These are phyloP conservation scores for Clonostachys rhizophaga DNA, from an alignment of 2,329 filamentous ascomycete genomes.

Conservation along the genomic window DNA sequence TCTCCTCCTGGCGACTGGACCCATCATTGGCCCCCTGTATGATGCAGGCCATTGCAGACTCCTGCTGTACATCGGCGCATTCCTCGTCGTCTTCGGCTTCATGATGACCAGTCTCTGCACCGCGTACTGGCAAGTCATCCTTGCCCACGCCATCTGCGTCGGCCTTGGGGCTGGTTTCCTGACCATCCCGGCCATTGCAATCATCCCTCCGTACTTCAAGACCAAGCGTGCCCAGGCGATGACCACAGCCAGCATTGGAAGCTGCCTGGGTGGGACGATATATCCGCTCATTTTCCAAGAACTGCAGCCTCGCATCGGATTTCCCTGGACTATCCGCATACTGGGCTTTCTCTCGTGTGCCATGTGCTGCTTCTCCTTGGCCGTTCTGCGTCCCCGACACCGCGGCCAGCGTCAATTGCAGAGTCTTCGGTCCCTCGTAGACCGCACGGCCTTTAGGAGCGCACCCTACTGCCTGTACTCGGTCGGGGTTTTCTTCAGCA, in stretches of 20 bases:
- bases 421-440: slow-evolving; percentile 11
- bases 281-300: slow-evolving; percentile 29
- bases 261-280: slow-evolving; percentile 28
- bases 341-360: slow-evolving; percentile 25
- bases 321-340: slow-evolving; percentile 25
- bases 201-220: slow-evolving; percentile 35
- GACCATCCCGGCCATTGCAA: slow-evolving; percentile 26
- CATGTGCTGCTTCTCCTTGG: slow-evolving; percentile 18
- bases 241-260: slow-evolving; percentile 34
- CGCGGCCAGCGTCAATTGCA: slow-evolving; percentile 4
- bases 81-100: slow-evolving; percentile 30
- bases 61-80: slow-evolving; percentile 24
- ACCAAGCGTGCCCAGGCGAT: slow-evolving; percentile 31
- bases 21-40: slow-evolving; percentile 32
- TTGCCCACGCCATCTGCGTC: slow-evolving; percentile 30
- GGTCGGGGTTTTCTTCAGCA: slow-evolving; percentile 22
- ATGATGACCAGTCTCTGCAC: slow-evolving; percentile 40
- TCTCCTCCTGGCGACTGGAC: slow-evolving; percentile 31
- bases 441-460: slow-evolving; percentile 19
- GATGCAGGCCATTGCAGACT: slow-evolving; percentile 34
- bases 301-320: slow-evolving; percentile 19
- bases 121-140: slow-evolving; percentile 34
- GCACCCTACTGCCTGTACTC: slow-evolving; percentile 21
- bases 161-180: slow-evolving; percentile 27
- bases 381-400: slow-evolving; percentile 16